A percentile compares a stretch with the other conserved stretches of the same genome.
phyloP scores from a whole-genome alignment of 179 eudicot genomes.

The Heliamphora pulchella region DNA sequence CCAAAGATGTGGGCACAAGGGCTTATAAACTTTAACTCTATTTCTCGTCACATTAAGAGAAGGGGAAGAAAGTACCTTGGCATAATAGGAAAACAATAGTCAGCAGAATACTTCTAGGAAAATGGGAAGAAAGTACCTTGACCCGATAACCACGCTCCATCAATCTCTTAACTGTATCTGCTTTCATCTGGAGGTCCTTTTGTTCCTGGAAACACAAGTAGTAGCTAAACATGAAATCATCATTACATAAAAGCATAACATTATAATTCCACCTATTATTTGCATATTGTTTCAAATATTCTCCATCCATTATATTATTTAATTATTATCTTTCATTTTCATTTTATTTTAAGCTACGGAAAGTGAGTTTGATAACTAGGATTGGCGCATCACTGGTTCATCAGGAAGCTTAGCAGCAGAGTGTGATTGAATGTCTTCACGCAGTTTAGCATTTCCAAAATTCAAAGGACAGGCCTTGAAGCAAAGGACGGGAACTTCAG shows the following conservation, averaged over 20 bases:
- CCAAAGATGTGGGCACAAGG: not conserved
- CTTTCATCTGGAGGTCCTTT: constrained; percentile 75
- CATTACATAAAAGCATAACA: not conserved
- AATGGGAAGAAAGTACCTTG: constrained; percentile 39
- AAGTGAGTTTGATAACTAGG: not conserved
- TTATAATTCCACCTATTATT: not conserved
- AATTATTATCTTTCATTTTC: not conserved
- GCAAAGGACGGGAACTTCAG: no score
- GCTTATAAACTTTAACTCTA: not conserved
- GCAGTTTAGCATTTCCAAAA: no score
- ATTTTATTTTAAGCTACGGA: not conserved
- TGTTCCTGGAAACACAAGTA: constrained; percentile 40
- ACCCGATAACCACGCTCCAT: constrained; percentile 82
- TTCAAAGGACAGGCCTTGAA: no score
- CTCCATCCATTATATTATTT: not conserved
- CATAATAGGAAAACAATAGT: not conserved
- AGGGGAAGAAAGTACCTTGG: not conserved
- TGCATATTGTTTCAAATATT: not conserved
- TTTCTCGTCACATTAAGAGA: not conserved
- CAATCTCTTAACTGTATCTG: constrained; percentile 50
- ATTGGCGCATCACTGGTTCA: no score
- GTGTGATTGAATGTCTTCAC: no score
- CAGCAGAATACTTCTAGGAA: not conserved
- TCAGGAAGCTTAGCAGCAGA: no score
- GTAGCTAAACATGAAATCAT: not conserved